Evolutionary conservation across 139 green algal genomes (phyloP).

Genomic region (Deuterostichococcus epilithicus): DNA sequence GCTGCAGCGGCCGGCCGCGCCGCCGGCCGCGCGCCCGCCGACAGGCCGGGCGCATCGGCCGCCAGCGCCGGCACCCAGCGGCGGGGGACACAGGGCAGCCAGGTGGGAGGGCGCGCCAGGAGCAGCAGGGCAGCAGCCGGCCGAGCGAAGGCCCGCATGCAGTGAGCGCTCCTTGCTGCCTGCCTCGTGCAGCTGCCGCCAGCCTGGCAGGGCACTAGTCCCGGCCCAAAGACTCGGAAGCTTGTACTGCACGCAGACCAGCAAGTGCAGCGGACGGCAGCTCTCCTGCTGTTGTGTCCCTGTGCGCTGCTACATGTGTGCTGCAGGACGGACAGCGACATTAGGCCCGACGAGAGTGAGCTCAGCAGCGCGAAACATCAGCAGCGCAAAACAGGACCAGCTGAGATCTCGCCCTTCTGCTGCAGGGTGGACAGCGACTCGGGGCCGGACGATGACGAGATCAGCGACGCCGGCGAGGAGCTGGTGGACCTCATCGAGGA

Average conservation of each 20-base stretch:
- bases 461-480: background rate
- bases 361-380: too few species aligned
- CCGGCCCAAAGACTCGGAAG: too few species aligned
- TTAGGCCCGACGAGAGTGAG: too few species aligned
- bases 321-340: too few species aligned
- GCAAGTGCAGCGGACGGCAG: too few species aligned
- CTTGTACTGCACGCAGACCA: too few species aligned
- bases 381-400: too few species aligned
- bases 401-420: too few species aligned
- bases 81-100: background rate
- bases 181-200: too few species aligned
- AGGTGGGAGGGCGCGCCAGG: background rate
- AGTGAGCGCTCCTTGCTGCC: background rate
- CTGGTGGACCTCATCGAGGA: background rate
- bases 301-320: too few species aligned
- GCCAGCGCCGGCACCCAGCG: background rate
- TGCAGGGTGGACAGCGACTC: background rate
- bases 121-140: background rate
- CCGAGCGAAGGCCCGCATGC: background rate
- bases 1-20: background rate
- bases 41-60: background rate
- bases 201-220: too few species aligned
- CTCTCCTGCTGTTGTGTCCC: too few species aligned
- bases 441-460: background rate
- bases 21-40: background rate